Evolutionary conservation across 768 basidiomycete genomes (phyloP).

Genomic region (Daedalea quercina): DNA sequence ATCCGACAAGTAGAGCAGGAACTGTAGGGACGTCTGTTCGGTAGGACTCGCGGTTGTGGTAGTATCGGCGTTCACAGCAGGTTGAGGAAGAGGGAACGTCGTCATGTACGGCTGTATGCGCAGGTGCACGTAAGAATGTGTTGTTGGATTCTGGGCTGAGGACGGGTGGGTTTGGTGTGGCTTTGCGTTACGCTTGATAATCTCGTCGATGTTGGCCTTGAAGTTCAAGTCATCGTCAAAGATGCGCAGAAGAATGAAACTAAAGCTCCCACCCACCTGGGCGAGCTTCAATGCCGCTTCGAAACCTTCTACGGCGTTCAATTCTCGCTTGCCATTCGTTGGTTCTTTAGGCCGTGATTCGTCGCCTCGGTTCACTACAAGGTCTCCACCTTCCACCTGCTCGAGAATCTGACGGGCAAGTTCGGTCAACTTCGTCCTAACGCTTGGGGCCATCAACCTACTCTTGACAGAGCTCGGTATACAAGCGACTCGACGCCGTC

Average conservation of each 20-base stretch:
- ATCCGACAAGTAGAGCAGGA: slow-evolving; percentile 63
- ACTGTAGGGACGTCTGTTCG: slow-evolving; percentile 42
- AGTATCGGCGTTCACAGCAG: slow-evolving; percentile 17
- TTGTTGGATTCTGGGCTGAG: slow-evolving; percentile 52
- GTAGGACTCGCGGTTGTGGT: slow-evolving; percentile 19
- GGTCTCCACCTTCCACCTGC: slow-evolving; percentile 89
- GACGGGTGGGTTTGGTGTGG: slow-evolving; percentile 22
- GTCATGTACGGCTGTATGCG: slow-evolving; percentile 86
- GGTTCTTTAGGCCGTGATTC: slow-evolving; percentile 64
- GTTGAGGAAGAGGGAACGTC: slow-evolving; percentile 38
- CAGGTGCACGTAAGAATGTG: slow-evolving; percentile 87
- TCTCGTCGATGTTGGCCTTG: slow-evolving; percentile 72
- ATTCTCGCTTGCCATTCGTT: slow-evolving; percentile 47
- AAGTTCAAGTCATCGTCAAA: background rate
- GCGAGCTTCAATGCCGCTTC: slow-evolving; percentile 80
- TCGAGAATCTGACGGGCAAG: slow-evolving; percentile 63
- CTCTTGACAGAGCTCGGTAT: slow-evolving; percentile 78
- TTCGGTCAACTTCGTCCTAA: background rate
- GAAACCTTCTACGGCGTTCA: slow-evolving; percentile 81
- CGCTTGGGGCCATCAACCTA: slow-evolving; percentile 28
- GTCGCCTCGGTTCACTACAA: slow-evolving; percentile 79
- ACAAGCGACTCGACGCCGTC: slow-evolving; percentile 94
- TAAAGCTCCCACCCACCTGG: slow-evolving; percentile 43
- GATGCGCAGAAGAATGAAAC: background rate
- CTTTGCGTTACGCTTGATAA: slow-evolving; percentile 58